Base-by-base conservation (phyloP, 352 stramenopile species). In the Globisporangium cystogenes region DNA sequence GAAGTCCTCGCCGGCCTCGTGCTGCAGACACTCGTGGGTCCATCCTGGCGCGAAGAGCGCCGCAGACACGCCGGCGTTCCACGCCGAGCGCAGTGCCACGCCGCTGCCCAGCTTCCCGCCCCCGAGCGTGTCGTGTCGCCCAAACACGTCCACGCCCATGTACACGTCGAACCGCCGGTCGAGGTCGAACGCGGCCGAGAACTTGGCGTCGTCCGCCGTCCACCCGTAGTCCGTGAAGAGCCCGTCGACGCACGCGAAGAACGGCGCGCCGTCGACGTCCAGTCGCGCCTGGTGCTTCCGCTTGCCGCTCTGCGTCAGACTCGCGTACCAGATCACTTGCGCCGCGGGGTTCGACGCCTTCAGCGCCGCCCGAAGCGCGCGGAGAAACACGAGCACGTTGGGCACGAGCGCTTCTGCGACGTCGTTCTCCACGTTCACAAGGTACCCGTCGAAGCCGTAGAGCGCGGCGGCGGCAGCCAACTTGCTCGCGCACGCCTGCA, bases 391-490 rank as follows among this genome's bases (percentile, higher is more conserved):
- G 33, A 75, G 36, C 40, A 76, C 64, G 40, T 67, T 65, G 7
- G 40, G 21, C 15, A 68, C 50, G 6, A 76, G 48, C 29, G 63
- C 58, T 33, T 42, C 35, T 26, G 53, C 50, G 6, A 82, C 48
- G 31, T 73, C 45, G 57, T 79, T 84, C 47, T 86, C 70, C 23
- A 86, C 63, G 48, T 82, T 82, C n/a, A 86, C 51, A n/a, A 86
- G 62, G 66, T 74, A 86, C 11, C 75, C 75, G 46, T 84, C 76
- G 40, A 87, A 82, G 12, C 68, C 66, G 33, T 72, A 58, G 20
- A 75, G 60, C 27, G 53, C 51, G 26, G 73, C 64, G 31, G 82
- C 79, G 21, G 36, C 52, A 51, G 59, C 66, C 40, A 87, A 27
- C 43, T 76, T 70, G 5, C 44, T 47, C 10, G 71, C 76, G 39